phyloP scores from a whole-genome alignment of 2,329 filamentous ascomycete species.

The Penicillium sp. region DNA sequence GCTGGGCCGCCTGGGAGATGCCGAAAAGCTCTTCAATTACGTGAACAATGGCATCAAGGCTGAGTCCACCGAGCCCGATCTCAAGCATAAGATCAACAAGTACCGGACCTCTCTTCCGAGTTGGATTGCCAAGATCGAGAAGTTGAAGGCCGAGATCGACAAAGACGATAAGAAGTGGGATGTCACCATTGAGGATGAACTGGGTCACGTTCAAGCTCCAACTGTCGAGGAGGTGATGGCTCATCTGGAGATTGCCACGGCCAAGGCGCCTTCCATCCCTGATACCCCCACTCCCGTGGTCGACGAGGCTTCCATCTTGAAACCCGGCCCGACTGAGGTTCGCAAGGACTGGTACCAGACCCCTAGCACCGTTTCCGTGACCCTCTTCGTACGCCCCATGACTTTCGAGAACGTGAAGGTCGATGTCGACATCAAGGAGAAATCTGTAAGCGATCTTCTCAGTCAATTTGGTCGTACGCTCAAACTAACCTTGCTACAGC shows the following conservation, averaged over 20 bases:
- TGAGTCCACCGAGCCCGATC: conserved; percentile 41
- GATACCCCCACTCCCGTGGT: conserved; percentile 10
- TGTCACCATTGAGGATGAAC: conserved; percentile 56
- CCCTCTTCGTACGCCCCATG: conserved; percentile 58
- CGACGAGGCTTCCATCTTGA: conserved; percentile 60
- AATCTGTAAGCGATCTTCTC: conserved; percentile 42
- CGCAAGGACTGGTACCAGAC: conserved; percentile 62
- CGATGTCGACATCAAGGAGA: conserved; percentile 48
- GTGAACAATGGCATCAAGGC: conserved; percentile 54
- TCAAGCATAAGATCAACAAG: not conserved
- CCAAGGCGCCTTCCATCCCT: conserved; percentile 11
- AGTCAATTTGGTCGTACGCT: not conserved
- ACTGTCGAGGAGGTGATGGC: conserved; percentile 30
- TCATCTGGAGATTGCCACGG: conserved; percentile 34
- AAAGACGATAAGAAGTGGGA: conserved; percentile 52
- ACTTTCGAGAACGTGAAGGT: conserved; percentile 51
- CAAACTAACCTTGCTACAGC: not conserved
- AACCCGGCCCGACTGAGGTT: conserved; percentile 46
- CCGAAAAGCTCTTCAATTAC: conserved; percentile 67
- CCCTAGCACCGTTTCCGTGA: conserved; percentile 61
- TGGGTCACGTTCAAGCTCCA: conserved; percentile 49
- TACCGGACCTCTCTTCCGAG: conserved; percentile 40
- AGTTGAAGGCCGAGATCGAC: conserved; percentile 53
- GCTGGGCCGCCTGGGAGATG: conserved; percentile 72
- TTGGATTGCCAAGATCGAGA: conserved; percentile 60